Base-by-base conservation (phyloP, 1,284 basidiomycete genomes). In the Agroathelia rolfsii region DNA sequence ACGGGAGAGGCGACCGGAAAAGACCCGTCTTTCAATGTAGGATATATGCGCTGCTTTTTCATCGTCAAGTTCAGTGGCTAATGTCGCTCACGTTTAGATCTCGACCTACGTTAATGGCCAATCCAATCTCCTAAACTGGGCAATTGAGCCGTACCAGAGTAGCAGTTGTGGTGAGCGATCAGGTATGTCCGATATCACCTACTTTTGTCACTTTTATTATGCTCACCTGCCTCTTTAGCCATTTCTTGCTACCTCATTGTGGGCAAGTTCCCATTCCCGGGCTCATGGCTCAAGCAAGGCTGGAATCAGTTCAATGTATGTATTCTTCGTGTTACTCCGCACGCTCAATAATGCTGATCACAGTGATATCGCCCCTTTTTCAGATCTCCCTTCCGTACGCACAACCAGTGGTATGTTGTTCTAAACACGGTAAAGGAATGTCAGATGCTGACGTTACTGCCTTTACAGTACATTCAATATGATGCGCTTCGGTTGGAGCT, bases 91-190 rank as follows among this genome's bases (percentile, higher is more conserved):
- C n/a, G n/a, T n/a, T n/a, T 5, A 45, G 41, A 33, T 45, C 31
- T 38, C 39, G 17, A 38, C 35, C n/a, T 43, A 38, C 22, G 39
- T 43, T 13, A 45, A 43, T 23, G 33, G 35, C 21, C 28, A 35
- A 11, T 15, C 24, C 3, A 20, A 29, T 14, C 35, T 38, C n/a
- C 36, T 45, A 5, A 28, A 32, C 5, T 45, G 41, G 41, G 40
- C 37, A 4, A 43, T 45, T 20, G 37, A 39, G 19, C 31, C 26
- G 27, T 37, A 34, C 27, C 37, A 45, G 14, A 43, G 41, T 21
- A 45, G 44, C 28, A 43, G 41, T 22, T 45, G 44, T 19, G 44
- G 38, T 5, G 44, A 37, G 16, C 44, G 44, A 5, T 43, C 40
- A 8, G 43, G 43, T 45, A 7, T 3, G 32, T 24, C 5, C 6